phyloP scores from a whole-genome alignment of 108 stramenopile species.

The Bacterosira constricta region DNA sequence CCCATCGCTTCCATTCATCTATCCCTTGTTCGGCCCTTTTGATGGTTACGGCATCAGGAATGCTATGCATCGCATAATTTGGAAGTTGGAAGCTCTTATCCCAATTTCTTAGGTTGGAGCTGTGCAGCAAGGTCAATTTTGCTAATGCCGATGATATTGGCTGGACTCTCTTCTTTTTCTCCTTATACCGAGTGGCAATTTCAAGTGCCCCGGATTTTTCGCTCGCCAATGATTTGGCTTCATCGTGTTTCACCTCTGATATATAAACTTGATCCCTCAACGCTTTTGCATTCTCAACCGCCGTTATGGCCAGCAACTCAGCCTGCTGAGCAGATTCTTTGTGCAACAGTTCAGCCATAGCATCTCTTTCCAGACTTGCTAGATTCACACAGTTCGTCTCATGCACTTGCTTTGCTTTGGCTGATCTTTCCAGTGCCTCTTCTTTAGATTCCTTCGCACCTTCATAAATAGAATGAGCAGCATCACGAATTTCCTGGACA shows the following conservation, averaged over 20 bases:
- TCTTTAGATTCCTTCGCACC: conserved; percentile 54
- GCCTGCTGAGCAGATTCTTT: conserved; percentile 45
- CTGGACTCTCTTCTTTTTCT: conserved; percentile 52
- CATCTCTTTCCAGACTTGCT: conserved; percentile 57
- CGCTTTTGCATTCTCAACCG: conserved; percentile 60
- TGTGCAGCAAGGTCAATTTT: conserved; percentile 64
- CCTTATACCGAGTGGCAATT: conserved; percentile 72
- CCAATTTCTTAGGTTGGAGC: conserved; percentile 61
- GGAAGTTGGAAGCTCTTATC: conserved; percentile 67
- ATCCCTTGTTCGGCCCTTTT: conserved; percentile 41
- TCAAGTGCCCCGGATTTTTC: conserved; percentile 57
- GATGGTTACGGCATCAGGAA: conserved; percentile 55
- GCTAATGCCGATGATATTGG: conserved; percentile 63
- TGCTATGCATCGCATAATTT: conserved; percentile 63
- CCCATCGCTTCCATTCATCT: conserved; percentile 38
- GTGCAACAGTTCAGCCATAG: conserved; percentile 44
- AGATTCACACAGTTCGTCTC: conserved; percentile 53
- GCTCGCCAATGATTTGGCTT: conserved; percentile 36
- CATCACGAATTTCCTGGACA: conserved; percentile 43
- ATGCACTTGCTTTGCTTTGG: conserved; percentile 56
- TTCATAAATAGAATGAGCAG: conserved; percentile 51
- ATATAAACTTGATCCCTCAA: conserved; percentile 45
- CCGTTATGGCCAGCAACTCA: conserved; percentile 60
- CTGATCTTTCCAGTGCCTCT: conserved; percentile 44
- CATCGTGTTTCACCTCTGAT: conserved; percentile 33